Conservation (phyloP, 1,284 basidiomycete species). For the Rugosomyces carneus region DNA sequence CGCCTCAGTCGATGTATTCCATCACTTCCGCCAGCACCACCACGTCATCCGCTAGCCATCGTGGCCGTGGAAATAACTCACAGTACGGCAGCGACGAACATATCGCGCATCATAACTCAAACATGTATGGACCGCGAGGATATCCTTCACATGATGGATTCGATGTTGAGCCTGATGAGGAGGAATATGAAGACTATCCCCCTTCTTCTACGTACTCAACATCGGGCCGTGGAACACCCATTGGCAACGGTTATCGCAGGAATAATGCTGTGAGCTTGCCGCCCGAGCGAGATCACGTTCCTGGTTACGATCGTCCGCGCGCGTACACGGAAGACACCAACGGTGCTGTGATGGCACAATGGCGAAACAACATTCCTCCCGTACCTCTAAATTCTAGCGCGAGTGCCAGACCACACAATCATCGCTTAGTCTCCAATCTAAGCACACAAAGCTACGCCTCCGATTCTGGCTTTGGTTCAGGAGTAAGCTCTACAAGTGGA, state of each 20-base stretch:
- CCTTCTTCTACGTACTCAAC: conserved; percentile 35
- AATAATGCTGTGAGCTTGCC: conserved; percentile 55
- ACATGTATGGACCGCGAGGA: conserved; percentile 47
- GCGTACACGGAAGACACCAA: conserved; percentile 72
- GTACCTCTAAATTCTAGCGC: conserved; percentile 20
- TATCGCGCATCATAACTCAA: conserved; percentile 23
- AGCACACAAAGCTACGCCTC: conserved; percentile 39
- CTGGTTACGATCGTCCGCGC: conserved; percentile 48
- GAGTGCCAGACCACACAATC: conserved; percentile 36
- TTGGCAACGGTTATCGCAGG: conserved; percentile 34
- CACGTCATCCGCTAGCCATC: conserved; percentile 16
- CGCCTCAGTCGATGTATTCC: conserved; percentile 25
- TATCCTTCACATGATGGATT: conserved; percentile 63
- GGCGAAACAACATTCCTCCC: conserved; percentile 41
- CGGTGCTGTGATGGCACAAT: conserved; percentile 59
- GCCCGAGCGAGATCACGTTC: conserved; percentile 44
- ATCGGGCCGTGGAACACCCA: conserved; percentile 66
- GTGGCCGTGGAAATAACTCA: conserved; percentile 28
- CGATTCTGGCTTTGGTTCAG: conserved; percentile 45
- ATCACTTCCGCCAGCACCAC: conserved; percentile 25
- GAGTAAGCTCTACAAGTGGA: conserved; percentile 8
- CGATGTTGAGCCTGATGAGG: conserved; percentile 62
- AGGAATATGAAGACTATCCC: conserved; percentile 71
- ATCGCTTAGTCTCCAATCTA: conserved; percentile 43
- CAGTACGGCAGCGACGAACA: conserved; percentile 38